A percentile compares a stretch with the other conserved stretches of the same genome.
Evolutionary conservation across 2,329 filamentous ascomycete genomes (phyloP).

Genomic region (Xylariaceae sp.): DNA sequence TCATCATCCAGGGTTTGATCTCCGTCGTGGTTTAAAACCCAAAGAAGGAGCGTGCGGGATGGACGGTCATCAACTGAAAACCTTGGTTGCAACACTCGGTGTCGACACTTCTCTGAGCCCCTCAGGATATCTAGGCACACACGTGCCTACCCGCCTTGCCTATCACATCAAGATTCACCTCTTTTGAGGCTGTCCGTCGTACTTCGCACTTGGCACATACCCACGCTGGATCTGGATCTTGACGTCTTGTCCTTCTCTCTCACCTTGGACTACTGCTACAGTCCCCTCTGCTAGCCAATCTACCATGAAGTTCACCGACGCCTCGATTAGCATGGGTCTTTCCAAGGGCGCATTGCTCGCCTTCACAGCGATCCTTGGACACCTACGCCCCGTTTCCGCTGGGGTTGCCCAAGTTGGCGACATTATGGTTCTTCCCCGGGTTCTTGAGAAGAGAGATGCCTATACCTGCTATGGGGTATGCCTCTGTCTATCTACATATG

Average conservation of each 20-base stretch:
- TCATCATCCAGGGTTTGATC: background rate
- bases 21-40: background rate
- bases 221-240: background rate
- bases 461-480: conserved; percentile 31
- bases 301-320: conserved; percentile 3
- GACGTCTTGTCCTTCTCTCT: background rate
- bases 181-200: background rate
- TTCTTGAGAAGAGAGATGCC: conserved; percentile 29
- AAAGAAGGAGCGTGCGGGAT: background rate
- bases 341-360: background rate
- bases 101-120: background rate
- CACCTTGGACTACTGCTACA: background rate
- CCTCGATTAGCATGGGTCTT: background rate
- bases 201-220: conserved; percentile 1
- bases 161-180: background rate
- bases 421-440: background rate
- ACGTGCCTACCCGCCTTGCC: background rate
- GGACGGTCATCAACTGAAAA: background rate
- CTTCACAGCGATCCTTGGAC: background rate
- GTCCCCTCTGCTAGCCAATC: background rate
- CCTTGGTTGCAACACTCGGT: no score
- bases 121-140: background rate
- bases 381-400: background rate
- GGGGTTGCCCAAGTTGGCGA: background rate
- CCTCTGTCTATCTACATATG: background rate